Percentiles rank a stretch among this genome's conserved stretches.
phyloP scores from a whole-genome alignment of 768 basidiomycete genomes.

The Mrakia blollopis region DNA sequence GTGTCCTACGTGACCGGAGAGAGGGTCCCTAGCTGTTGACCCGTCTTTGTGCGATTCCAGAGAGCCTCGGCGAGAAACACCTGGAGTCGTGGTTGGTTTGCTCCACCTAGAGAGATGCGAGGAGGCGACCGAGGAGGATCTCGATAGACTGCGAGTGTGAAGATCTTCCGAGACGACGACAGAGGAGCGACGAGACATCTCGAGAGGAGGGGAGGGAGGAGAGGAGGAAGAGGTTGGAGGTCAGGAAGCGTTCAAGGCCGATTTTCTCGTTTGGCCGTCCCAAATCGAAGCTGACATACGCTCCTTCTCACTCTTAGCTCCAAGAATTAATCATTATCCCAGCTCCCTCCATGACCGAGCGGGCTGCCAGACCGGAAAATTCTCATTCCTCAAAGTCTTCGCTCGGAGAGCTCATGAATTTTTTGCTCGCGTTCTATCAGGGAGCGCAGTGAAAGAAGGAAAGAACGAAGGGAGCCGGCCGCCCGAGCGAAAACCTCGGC shows the following conservation, averaged over 20 bases:
- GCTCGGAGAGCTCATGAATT: no score
- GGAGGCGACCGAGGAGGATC: background rate
- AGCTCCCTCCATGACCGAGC: no score
- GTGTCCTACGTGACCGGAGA: slow-evolving; percentile 21
- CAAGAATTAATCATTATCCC: no score
- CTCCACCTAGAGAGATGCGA: slow-evolving; percentile 7
- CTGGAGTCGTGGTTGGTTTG: background rate
- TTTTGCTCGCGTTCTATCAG: no score
- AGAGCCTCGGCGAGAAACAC: background rate
- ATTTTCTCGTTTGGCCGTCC: background rate
- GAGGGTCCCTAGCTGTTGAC: background rate
- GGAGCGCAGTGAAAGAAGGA: no score
- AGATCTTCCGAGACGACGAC: background rate
- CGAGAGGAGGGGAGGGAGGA: background rate
- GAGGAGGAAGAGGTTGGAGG: background rate
- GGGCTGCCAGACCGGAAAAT: no score
- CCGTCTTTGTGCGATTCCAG: background rate
- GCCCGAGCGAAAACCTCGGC: no score
- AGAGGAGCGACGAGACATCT: slow-evolving; percentile 5
- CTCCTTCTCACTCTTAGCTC: no score
- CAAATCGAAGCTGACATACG: no score
- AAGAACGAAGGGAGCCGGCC: no score
- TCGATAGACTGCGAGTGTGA: background rate
- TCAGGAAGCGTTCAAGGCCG: background rate
- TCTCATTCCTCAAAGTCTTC: no score